Base-by-base conservation (phyloP, 305 asterid species). In the Fraxinus paxiana region DNA sequence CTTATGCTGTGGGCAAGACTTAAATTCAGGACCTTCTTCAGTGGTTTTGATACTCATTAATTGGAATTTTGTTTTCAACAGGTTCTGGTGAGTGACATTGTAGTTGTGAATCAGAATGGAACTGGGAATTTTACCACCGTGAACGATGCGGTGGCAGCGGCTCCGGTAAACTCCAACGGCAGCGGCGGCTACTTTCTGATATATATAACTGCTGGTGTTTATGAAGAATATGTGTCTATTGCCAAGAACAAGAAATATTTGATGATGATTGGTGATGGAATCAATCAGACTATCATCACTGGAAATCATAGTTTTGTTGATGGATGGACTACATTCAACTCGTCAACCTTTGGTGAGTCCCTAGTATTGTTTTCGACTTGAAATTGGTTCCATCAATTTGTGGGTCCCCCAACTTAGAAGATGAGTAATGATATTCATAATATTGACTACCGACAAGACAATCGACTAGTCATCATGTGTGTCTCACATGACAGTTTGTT, bases 281-380 rank as follows among this genome's bases (percentile, higher is more conserved):
- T 89, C 6, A 90, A 92, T 41, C 81, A 82, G 61, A 93, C 98
- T 0, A 85, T 95, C 15, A 87, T 95, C 22, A 92, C 92, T 0
- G 97, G 98, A 4, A 90, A 88, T 77, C 93, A 51, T 9, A 93
- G 75, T 78, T 90, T 91, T 4, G 88, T 37, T 4, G 97, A 91
- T 77, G 97, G 97, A 71, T 95, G 91, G 93, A 91, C 97, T 0
- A 95, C 98, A 20, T 92, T 91, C 87, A 86, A 90, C 81, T 93
- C 92, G 33, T 63, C 92, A 2, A 89, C 96, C 2, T 88, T 94
- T 2, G 85, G 97, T 94, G 87, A 82, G 84, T 61, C 7, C 34
- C 10, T 13, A 35, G 56, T 46, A 12, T 46, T 13, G 67, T 18
- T 18, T 56, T 6, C 13, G 28, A 18, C 67, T 56, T 6, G 12